A percentile compares a stretch with the other conserved stretches of the same genome.
Evolutionary conservation across 129 eudicot species (phyloP).

Genomic region (Lactuca saligna): DNA sequence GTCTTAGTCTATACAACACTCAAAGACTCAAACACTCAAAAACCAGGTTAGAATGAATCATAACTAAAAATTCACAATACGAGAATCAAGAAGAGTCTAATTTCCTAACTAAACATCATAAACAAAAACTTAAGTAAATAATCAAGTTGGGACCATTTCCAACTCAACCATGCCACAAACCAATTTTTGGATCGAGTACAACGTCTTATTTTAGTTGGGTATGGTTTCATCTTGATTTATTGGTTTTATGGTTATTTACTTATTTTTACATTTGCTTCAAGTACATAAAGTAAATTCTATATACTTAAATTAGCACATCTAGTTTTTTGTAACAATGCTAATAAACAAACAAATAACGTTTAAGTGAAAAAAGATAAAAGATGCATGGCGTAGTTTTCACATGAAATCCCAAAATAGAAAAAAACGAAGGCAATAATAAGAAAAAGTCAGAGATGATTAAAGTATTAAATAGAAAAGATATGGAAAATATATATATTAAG

Average conservation of each 20-base stretch:
- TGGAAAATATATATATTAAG: not conserved
- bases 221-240: too few relatives aligned
- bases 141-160: not conserved
- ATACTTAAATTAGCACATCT: not conserved
- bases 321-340: not conserved
- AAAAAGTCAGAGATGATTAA: conserved; percentile 7
- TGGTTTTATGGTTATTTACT: not conserved
- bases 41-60: too few relatives aligned
- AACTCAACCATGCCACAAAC: too few relatives aligned
- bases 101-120: not conserved
- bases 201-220: not conserved
- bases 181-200: not conserved
- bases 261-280: not conserved
- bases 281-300: not conserved
- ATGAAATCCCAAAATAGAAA: conserved; percentile 20
- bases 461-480: not conserved
- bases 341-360: not conserved
- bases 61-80: too few relatives aligned
- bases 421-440: conserved; percentile 9
- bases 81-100: too few relatives aligned
- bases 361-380: not conserved
- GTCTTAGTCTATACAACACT: not conserved
- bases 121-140: too few relatives aligned
- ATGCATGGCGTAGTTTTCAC: conserved; percentile 18
- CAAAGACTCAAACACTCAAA: too few relatives aligned